Percentiles rank a stretch among this genome's conserved stretches.
Evolutionary conservation across 1,284 basidiomycete species (phyloP).

Genomic region (Malassezia psittaci): DNA sequence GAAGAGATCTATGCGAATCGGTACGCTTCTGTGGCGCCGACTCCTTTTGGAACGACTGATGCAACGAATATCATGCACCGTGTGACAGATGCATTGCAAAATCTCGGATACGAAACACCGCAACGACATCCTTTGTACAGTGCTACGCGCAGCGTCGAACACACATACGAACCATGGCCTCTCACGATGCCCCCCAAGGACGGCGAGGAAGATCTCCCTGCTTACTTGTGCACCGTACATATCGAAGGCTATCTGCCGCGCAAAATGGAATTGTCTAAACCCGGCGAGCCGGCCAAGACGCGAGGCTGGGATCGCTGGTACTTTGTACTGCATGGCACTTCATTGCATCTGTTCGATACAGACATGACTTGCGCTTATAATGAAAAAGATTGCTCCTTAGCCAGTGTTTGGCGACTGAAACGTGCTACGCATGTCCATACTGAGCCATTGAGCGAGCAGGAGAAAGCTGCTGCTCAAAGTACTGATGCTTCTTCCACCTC

Average conservation of each 20-base stretch:
- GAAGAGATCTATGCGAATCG: conserved; percentile 1
- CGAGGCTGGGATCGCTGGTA: conserved; percentile 81
- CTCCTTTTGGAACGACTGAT: neutral
- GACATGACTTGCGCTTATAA: conserved; percentile 24
- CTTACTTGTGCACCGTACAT: conserved; percentile 75
- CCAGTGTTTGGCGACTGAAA: conserved; percentile 15
- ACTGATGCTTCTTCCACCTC: too few relatives aligned
- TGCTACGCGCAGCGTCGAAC: neutral
- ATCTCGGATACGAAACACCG: neutral
- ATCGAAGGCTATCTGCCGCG: conserved; percentile 74
- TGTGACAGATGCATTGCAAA: neutral
- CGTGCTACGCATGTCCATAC: conserved; percentile 34
- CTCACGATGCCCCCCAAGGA: neutral
- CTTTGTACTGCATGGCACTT: conserved; percentile 84
- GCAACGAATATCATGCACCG: neutral
- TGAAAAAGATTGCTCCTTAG: neutral
- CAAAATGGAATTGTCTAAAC: conserved; percentile 84
- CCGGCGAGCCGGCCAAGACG: conserved; percentile 76
- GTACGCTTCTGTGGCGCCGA: neutral
- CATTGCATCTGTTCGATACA: conserved; percentile 70
- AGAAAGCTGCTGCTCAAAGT: conserved; percentile 6
- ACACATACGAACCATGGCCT: neutral
- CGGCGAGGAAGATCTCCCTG: conserved; percentile 60
- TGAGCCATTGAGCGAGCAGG: conserved; percentile 21
- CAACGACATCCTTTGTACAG: neutral